Evolutionary conservation across 306 rosid species (phyloP).

Genomic region (Datisca glomerata): DNA sequence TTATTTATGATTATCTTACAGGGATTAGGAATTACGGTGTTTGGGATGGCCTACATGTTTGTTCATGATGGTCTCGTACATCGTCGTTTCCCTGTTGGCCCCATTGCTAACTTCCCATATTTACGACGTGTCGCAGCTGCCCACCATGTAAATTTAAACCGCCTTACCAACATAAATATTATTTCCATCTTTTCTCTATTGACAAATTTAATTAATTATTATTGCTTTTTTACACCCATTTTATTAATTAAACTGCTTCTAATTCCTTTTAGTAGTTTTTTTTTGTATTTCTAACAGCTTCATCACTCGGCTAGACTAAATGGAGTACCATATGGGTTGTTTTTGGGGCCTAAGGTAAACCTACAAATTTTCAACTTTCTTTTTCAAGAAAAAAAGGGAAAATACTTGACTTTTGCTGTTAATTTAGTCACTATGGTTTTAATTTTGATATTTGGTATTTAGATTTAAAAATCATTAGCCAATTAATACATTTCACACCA

Average conservation of each 20-base stretch:
- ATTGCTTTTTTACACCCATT: neutral
- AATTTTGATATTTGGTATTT: too few species aligned
- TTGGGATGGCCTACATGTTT: slow-evolving; percentile 94
- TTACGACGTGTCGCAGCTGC: slow-evolving; percentile 79
- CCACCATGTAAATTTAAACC: slow-evolving; percentile 38
- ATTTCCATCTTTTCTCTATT: too few species aligned
- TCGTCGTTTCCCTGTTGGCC: slow-evolving; percentile 81
- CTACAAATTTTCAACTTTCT: neutral
- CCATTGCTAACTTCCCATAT: slow-evolving; percentile 80
- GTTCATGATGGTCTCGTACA: slow-evolving; percentile 95
- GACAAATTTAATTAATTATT: too few species aligned
- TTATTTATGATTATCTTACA: slow-evolving; percentile 6
- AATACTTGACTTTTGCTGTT: neutral
- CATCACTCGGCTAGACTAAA: slow-evolving; percentile 63
- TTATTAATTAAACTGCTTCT: neutral
- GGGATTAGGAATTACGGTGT: slow-evolving; percentile 84
- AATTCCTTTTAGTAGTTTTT: neutral
- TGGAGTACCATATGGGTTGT: slow-evolving; percentile 85
- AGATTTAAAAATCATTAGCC: too few species aligned
- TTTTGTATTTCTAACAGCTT: slow-evolving; percentile 20
- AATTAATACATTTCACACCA: too few species aligned
- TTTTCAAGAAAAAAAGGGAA: neutral
- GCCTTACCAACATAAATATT: neutral
- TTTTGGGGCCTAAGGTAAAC: slow-evolving; percentile 76
- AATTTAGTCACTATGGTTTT: too few species aligned